Evolutionary conservation across 2,329 filamentous ascomycete species (phyloP).

Genomic region (Cercospora citrullina): DNA sequence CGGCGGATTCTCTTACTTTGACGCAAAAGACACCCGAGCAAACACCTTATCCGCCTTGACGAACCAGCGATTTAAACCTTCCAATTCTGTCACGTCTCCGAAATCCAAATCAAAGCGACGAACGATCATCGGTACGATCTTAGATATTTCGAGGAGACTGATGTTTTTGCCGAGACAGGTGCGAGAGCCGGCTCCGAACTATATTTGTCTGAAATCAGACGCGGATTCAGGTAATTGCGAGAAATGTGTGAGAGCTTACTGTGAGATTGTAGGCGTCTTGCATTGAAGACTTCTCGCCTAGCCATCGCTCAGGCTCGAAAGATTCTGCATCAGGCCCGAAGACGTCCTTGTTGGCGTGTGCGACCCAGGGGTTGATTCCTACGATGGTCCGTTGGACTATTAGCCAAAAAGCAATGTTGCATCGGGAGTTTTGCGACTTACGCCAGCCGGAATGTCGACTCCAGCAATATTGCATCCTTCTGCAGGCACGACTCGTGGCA

Average conservation of each 20-base stretch:
- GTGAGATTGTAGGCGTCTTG: not conserved
- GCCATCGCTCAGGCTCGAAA: not conserved
- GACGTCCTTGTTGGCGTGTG: not conserved
- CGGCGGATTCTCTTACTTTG: not conserved
- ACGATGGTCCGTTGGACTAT: not conserved
- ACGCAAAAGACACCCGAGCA: not conserved
- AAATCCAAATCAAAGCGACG: constrained; percentile 25
- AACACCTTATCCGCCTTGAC: not conserved
- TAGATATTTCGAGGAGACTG: constrained; percentile 33
- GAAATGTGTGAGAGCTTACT: constrained; percentile 12
- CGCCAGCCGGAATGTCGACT: not conserved
- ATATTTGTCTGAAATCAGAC: no score
- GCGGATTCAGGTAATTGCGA: no score
- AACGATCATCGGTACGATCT: constrained; percentile 35
- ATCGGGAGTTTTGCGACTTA: not conserved
- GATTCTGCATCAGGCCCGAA: not conserved
- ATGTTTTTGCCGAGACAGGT: constrained; percentile 40
- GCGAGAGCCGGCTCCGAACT: constrained; percentile 37
- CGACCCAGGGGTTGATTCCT: not conserved
- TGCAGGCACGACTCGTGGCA: not conserved
- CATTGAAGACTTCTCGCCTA: not conserved
- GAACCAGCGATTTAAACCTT: constrained; percentile 7
- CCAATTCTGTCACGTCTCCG: not conserved
- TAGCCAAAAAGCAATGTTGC: no score
- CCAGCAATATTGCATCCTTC: not conserved